A percentile compares a stretch with the other conserved stretches of the same genome.
phyloP scores from a whole-genome alignment of 495 filamentous ascomycete genomes.

The Penicillium herquei region DNA sequence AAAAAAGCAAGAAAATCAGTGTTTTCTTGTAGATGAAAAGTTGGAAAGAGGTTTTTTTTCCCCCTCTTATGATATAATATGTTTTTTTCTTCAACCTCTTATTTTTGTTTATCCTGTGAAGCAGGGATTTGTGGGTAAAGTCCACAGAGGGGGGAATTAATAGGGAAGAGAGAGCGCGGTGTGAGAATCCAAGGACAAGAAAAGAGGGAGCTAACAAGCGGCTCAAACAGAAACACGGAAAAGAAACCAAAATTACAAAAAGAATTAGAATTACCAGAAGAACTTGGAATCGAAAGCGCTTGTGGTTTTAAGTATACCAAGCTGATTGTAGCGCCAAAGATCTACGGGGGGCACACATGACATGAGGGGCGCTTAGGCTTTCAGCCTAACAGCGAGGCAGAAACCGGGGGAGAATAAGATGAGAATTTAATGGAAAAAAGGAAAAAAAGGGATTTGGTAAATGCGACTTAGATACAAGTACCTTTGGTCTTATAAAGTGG shows the following conservation, averaged over 20 bases:
- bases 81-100: too few species aligned
- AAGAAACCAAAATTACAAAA: constrained; percentile 3
- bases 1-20: constrained; percentile 8
- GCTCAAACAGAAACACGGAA: constrained; percentile 12
- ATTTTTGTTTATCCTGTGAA: too few species aligned
- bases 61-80: too few species aligned
- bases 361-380: constrained; percentile 39
- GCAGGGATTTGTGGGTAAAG: too few species aligned
- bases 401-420: neutral
- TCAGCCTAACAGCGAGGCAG: constrained; percentile 12
- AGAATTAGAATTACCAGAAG: neutral
- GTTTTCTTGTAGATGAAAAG: neutral
- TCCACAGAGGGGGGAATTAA: too few species aligned
- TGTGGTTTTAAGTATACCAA: constrained; percentile 1
- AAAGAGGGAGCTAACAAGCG: neutral
- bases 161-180: too few species aligned
- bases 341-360: constrained; percentile 37
- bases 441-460: neutral
- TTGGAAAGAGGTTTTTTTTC: neutral
- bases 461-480: too few species aligned
- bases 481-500: too few species aligned
- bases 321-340: constrained; percentile 4
- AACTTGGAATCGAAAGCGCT: constrained; percentile 7
- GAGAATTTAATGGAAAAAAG: neutral
- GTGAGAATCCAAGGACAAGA: too few species aligned